Evolutionary conservation across 306 rosid species (phyloP), one percentile per base, ranked within the genome.

Genomic region (Pterocarpus santalinus): DNA sequence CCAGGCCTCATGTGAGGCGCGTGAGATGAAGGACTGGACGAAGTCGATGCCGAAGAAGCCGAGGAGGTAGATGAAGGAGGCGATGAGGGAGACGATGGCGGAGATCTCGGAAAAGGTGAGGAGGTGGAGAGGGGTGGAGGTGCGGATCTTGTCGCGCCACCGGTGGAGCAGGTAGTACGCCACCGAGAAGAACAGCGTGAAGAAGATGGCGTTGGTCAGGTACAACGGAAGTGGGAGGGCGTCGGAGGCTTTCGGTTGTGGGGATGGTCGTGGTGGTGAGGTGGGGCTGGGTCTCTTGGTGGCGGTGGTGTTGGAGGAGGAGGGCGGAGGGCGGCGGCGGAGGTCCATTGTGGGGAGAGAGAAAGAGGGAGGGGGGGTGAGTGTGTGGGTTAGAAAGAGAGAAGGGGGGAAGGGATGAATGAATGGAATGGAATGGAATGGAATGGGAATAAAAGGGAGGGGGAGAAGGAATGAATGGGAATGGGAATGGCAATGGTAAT

Each of bases 41-140:
- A 89, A 91, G 64, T 91, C 91, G 82, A 89, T 91, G 77, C 93
- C 93, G 82, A 91, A 91, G 79, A 91, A 91, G 1, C 95, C 91
- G 5, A 91, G 90, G 30, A 91, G 91, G 88, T 91, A 91, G 65
- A 91, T 88, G 80, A 91, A 91, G 3, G 95, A 91, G 1, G 95
- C 95, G 49, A 91, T 86, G 71, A 91, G 91, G 46, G 93, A 81
- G 16, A 91, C 81, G 32, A 89, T 86, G 63, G 95, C 93, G 34
- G 88, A 77, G 73, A 91, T 74, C 66, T 91, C 95, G 28, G 93
- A 67, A 49, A 91, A 71, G 11, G 88, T 87, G 30, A 91, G 87
- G n/a, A 89, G 85, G 68, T 91, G 93, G 71, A 91, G 91, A 13
- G 93, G 95, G 0, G 93, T 91, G 66, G 91, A 88, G 69, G 60